phyloP scores from a whole-genome alignment of 495 filamentous ascomycete genomes.

The Trichoderma reesei region DNA sequence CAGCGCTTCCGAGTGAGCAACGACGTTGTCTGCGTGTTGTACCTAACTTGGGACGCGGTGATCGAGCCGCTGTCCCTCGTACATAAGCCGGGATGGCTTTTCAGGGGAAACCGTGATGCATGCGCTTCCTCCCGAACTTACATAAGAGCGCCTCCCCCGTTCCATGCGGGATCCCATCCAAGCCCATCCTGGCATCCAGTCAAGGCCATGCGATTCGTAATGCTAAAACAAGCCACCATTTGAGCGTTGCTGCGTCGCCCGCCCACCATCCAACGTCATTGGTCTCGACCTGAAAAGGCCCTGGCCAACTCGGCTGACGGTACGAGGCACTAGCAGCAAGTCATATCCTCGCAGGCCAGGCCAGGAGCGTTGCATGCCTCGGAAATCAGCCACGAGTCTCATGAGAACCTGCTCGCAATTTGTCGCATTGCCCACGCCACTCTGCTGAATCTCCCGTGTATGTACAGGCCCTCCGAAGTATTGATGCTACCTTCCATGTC shows the following conservation, averaged over 20 bases:
- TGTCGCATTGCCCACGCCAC: not conserved
- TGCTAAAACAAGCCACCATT: not conserved
- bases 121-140: slow-evolving; percentile 5
- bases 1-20: not conserved
- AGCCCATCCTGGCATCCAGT: not conserved
- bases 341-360: not conserved
- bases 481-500: too few species aligned
- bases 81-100: not conserved
- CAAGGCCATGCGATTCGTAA: slow-evolving; percentile 5
- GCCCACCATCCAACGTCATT: not conserved
- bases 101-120: not conserved
- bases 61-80: not conserved
- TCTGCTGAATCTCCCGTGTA: too few species aligned
- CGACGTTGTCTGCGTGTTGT: not conserved
- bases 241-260: not conserved
- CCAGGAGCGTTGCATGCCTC: not conserved
- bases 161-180: not conserved
- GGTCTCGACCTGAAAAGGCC: slow-evolving; percentile 7
- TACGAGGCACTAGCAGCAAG: not conserved
- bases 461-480: too few species aligned
- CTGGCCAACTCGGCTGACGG: not conserved
- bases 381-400: not conserved
- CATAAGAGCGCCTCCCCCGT: not conserved
- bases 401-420: not conserved
- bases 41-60: not conserved